Conservation (phyloP, 768 basidiomycete species). For the Tremella yokohamensis region DNA sequence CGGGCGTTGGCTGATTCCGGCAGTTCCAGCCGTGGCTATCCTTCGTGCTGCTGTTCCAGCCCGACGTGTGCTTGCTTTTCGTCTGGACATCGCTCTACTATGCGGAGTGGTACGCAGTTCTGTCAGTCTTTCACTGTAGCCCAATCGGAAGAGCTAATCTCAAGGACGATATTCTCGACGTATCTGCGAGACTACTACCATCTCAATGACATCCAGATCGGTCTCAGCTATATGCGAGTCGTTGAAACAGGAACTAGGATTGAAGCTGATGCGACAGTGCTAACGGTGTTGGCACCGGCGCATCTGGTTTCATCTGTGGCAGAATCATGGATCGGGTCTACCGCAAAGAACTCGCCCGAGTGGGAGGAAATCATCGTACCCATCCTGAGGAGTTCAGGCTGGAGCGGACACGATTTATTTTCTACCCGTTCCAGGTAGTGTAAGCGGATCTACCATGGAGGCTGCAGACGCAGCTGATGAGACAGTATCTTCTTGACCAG, state of each 20-base stretch:
- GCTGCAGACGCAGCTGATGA: background rate
- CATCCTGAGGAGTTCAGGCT: conserved; percentile 31
- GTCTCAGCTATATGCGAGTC: conserved; percentile 64
- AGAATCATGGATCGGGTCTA: conserved; percentile 67
- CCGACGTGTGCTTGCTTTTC: conserved; percentile 39
- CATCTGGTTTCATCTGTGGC: conserved; percentile 62
- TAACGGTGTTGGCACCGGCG: conserved; percentile 67
- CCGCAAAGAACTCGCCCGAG: conserved; percentile 50
- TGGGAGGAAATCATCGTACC: conserved; percentile 37
- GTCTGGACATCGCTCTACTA: conserved; percentile 38
- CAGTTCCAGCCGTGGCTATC: conserved; percentile 42
- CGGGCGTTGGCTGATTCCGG: background rate
- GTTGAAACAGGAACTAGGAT: background rate
- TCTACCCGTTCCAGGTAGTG: conserved; percentile 19
- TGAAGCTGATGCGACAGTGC: conserved; percentile 42
- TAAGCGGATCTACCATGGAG: conserved; percentile 8
- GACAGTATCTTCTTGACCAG: conserved; percentile 18
- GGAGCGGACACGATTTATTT: conserved; percentile 15
- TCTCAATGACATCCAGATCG: conserved; percentile 62
- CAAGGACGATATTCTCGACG: conserved; percentile 51
- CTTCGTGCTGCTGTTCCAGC: conserved; percentile 38
- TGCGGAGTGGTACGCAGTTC: conserved; percentile 36
- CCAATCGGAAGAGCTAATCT: background rate
- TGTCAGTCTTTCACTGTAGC: conserved; percentile 9
- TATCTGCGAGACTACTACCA: conserved; percentile 61